Base-by-base conservation (phyloP, 1,284 basidiomycete species). In the Rhodotorula sp. region DNA sequence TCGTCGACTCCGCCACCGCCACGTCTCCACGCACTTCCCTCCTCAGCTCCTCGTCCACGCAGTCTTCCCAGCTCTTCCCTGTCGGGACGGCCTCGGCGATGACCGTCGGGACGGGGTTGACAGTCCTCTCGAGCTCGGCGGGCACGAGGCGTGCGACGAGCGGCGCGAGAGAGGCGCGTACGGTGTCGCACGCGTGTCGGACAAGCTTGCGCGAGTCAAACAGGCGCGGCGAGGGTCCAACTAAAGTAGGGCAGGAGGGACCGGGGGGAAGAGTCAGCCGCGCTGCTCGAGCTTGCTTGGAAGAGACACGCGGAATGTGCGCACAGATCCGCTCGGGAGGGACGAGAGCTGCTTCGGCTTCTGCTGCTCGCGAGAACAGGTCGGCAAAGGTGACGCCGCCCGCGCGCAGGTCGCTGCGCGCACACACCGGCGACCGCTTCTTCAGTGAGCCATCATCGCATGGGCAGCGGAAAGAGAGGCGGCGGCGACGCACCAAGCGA, bases 271-370 rank as follows among this genome's bases (percentile, higher is more conserved):
- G 18, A 7, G 18, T 26, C 1, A 31, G 37, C 9, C 6, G 6
- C 0, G 15, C 46, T 24, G 30, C 2, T 5, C 15, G n/a, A 10
- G 15, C n/a, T 26, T 5, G 26, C 11, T 22, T 28, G 16, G n/a
- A 58, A 48, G 18, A 48, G 18, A 24, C 22, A n/a, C 11, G 22
- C 13, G 26, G 20, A 3, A 6, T n/a, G 44, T 2, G 22, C 65
- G 48, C n/a, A 67, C 59, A 67, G 37, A 67, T 67, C 13, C 44
- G n/a, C 48, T 67, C 65, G 28, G 59, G 59, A 7, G 59, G 54
- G 1, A 37, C 59, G 28, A 62, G 48, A 9, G 65, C 65, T 1
- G 48, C n/a, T 37, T 67, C 65, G 1, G 65, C 65, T 6, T 20
- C 37, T 16, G 59, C 54, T 1, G 65, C 65, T n/a, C 59, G 53